Conservation (phyloP, 495 filamentous ascomycete genomes). For the Podospora pseudoanserina region DNA sequence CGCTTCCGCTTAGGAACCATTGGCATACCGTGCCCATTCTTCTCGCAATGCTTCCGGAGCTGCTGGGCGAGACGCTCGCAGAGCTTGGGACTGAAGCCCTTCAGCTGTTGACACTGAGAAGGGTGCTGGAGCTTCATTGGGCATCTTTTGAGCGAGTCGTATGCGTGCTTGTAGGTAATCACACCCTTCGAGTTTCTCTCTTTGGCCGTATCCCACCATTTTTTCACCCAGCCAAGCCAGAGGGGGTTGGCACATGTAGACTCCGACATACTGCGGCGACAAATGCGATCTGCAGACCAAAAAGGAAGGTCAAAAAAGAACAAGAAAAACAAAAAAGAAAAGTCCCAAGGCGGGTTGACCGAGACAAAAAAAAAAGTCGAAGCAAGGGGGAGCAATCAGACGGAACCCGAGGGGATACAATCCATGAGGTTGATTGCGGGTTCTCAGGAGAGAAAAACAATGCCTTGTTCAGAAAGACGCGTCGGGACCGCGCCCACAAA, state of each 20-base stretch:
- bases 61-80: constrained; percentile 68
- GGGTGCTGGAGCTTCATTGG: constrained; percentile 72
- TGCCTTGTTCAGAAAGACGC: background rate
- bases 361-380: background rate
- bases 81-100: constrained; percentile 68
- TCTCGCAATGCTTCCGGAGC: constrained; percentile 60
- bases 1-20: constrained; percentile 31
- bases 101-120: constrained; percentile 66
- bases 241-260: constrained; percentile 64
- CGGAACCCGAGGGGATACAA: background rate
- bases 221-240: constrained; percentile 70
- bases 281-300: background rate
- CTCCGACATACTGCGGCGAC: background rate
- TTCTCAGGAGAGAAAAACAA: background rate
- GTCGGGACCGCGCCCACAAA: background rate
- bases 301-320: constrained; percentile 1
- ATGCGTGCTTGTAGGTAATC: constrained; percentile 73
- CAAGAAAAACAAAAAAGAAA: constrained; percentile 2
- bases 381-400: background rate
- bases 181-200: constrained; percentile 69
- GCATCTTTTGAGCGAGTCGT: constrained; percentile 75
- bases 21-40: constrained; percentile 70
- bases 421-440: background rate
- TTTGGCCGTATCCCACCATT: constrained; percentile 76
- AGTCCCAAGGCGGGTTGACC: background rate